Evolutionary conservation across 345 rosid genomes (phyloP).

Genomic region (Linum lewisii): DNA sequence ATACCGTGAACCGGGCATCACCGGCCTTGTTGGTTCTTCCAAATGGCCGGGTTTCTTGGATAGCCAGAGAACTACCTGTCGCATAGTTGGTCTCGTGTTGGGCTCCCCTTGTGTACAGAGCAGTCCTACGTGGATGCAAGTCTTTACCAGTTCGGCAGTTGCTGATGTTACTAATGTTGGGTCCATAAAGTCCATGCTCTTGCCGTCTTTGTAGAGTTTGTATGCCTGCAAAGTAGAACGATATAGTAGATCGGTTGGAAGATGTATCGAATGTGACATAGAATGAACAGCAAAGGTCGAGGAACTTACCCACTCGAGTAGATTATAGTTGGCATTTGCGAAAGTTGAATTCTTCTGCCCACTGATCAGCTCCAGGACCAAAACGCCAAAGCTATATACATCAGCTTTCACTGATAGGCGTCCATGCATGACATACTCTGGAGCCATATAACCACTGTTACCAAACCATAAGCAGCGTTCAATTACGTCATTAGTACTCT

Average conservation of each 20-base stretch:
- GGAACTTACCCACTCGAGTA: constrained; percentile 84
- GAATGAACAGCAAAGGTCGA: not conserved
- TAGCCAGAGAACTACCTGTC: constrained; percentile 52
- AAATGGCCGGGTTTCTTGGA: constrained; percentile 46
- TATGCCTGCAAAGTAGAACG: constrained; percentile 43
- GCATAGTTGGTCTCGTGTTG: constrained; percentile 50
- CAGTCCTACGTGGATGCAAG: constrained; percentile 69
- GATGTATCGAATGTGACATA: too few species aligned
- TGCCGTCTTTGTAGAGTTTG: constrained; percentile 56
- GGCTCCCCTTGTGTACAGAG: constrained; percentile 87
- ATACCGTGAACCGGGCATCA: constrained; percentile 54
- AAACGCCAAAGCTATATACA: constrained; percentile 93
- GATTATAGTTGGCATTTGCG: constrained; percentile 40
- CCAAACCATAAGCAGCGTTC: constrained; percentile 14
- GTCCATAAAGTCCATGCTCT: constrained; percentile 64
- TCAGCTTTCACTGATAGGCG: constrained; percentile 75
- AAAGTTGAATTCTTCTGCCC: constrained; percentile 68
- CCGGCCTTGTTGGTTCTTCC: constrained; percentile 64
- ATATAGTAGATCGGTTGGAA: too few species aligned
- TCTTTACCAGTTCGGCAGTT: constrained; percentile 38
- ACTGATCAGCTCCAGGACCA: constrained; percentile 77
- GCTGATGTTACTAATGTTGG: constrained; percentile 42
- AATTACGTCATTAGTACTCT: not conserved
- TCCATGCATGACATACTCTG: constrained; percentile 87
- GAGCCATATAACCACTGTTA: constrained; percentile 94